phyloP scores from a whole-genome alignment of 495 filamentous ascomycete genomes.

The Aspergillus bridgeri region DNA sequence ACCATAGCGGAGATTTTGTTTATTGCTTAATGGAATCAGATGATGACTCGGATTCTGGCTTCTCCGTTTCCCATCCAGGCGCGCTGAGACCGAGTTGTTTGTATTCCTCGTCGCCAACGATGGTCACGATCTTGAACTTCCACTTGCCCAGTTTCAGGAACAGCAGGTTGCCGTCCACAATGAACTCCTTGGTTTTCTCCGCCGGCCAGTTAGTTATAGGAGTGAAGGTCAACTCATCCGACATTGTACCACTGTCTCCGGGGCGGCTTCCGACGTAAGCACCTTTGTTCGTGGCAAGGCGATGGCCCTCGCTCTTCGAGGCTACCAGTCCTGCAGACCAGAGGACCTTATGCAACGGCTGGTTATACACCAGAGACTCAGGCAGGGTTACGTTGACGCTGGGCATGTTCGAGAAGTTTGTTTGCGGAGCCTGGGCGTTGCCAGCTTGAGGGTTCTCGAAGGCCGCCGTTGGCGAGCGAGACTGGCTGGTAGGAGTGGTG shows the following conservation, averaged over 20 bases:
- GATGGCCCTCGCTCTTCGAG: slow-evolving; percentile 64
- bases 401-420: slow-evolving; percentile 48
- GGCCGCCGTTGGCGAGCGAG: slow-evolving; percentile 19
- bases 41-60: neutral
- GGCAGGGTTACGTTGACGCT: slow-evolving; percentile 60
- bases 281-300: slow-evolving; percentile 54
- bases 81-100: slow-evolving; percentile 38
- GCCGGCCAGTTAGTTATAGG: slow-evolving; percentile 56
- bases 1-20: neutral
- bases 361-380: slow-evolving; percentile 56
- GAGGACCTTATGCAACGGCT: slow-evolving; percentile 61
- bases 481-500: slow-evolving; percentile 15
- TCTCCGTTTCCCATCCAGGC: slow-evolving; percentile 37
- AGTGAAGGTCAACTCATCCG: slow-evolving; percentile 58
- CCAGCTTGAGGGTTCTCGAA: slow-evolving; percentile 39
- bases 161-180: slow-evolving; percentile 61
- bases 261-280: slow-evolving; percentile 64
- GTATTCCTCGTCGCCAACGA: slow-evolving; percentile 71
- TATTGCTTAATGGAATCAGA: neutral
- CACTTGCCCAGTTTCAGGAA: slow-evolving; percentile 76
- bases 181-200: slow-evolving; percentile 54
- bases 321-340: slow-evolving; percentile 64
- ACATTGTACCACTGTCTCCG: slow-evolving; percentile 51
- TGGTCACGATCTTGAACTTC: slow-evolving; percentile 68
- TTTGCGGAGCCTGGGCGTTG: slow-evolving; percentile 40